Percentiles rank a stretch among this genome's conserved stretches.
These are phyloP conservation scores for Aureobasidium zeae DNA, from an alignment of 2,329 filamentous ascomycete genomes.

Conservation along the genomic window DNA sequence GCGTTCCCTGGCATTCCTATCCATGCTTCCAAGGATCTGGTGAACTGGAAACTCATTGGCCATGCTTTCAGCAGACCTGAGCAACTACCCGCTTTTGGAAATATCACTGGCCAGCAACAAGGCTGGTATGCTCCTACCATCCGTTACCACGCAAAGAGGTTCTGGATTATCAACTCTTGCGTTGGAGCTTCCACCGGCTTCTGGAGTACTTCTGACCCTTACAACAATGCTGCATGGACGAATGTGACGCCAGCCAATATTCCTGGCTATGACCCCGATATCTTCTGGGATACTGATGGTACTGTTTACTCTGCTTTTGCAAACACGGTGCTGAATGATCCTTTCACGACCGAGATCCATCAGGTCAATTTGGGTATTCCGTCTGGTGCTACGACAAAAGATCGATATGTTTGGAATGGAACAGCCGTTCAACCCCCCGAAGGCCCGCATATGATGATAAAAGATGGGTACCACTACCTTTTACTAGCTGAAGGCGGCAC, in stretches of 20 bases:
- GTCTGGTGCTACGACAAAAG: conserved; percentile 22
- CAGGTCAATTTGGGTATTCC: conserved; percentile 27
- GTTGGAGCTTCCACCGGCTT: conserved; percentile 28
- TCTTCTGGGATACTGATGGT: conserved; percentile 50
- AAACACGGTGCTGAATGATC: neutral
- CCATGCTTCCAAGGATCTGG: conserved; percentile 37
- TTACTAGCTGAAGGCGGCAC: conserved; percentile 33
- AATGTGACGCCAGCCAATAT: conserved; percentile 40
- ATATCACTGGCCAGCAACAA: conserved; percentile 28
- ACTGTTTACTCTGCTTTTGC: conserved; percentile 38
- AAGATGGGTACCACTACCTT: conserved; percentile 31
- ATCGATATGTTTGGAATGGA: conserved; percentile 29
- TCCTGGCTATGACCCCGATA: conserved; percentile 44
- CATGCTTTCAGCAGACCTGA: conserved; percentile 29
- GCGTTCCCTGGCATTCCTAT: conserved; percentile 39
- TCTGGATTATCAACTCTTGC: conserved; percentile 30
- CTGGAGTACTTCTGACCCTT: conserved; percentile 39
- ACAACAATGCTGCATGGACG: conserved; percentile 37
- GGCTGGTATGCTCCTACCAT: conserved; percentile 37
- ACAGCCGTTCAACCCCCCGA: conserved; percentile 28
- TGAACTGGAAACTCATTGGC: conserved; percentile 33
- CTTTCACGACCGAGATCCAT: conserved; percentile 29
- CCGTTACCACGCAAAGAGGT: conserved; percentile 32
- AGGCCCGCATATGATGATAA: conserved; percentile 32
- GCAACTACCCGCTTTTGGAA: conserved; percentile 33